These are phyloP conservation scores for Coniophora puteana DNA, from an alignment of 1,284 basidiomycete genomes.

Conservation along the genomic window DNA sequence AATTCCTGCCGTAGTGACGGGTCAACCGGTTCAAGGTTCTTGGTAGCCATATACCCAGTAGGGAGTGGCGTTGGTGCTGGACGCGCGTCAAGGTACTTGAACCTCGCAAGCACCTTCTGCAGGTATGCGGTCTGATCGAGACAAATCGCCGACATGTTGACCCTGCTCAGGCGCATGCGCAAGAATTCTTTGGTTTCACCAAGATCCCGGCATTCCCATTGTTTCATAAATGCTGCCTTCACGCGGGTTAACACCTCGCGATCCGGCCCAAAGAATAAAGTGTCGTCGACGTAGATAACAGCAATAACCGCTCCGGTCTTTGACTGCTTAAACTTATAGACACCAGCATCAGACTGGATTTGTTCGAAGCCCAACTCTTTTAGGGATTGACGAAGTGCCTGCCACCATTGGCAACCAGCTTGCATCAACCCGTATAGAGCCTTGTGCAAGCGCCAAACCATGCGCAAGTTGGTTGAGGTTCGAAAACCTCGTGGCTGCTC, in stretches of 20 bases:
- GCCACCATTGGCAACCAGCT: conserved; percentile 4
- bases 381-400: conserved; percentile 1
- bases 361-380: background rate
- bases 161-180: background rate
- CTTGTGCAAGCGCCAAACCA: background rate
- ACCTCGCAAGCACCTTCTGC: conserved; percentile 1
- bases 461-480: background rate
- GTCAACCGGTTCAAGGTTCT: too few species aligned
- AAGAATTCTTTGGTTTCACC: conserved; percentile 1
- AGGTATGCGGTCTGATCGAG: conserved; percentile 4
- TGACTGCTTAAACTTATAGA: too few species aligned
- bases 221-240: conserved; percentile 1
- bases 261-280: background rate
- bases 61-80: conserved; percentile 8
- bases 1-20: too few species aligned
- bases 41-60: background rate
- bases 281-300: background rate
- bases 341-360: background rate
- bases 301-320: too few species aligned
- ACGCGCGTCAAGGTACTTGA: background rate
- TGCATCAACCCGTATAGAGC: conserved; percentile 1
- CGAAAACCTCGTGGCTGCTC: background rate
- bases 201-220: conserved; percentile 5
- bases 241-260: background rate
- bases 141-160: too few species aligned